Conservation (phyloP, 2,329 filamentous ascomycete genomes). For the Pyrenochaeta sp. region DNA sequence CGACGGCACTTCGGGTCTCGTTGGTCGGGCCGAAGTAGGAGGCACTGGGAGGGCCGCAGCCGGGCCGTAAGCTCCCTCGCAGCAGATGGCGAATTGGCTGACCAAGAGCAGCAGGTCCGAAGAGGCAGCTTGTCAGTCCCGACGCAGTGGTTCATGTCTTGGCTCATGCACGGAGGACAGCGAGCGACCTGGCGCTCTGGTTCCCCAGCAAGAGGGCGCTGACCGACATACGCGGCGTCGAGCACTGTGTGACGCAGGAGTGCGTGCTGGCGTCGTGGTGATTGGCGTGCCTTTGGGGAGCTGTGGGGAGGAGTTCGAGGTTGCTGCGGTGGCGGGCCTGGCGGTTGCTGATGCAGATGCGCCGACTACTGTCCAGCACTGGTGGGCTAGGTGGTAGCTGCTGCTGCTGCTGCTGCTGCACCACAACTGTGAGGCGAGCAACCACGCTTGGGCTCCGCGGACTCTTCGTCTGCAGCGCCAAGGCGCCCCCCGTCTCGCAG, state of each 20-base stretch:
- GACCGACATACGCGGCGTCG: not conserved
- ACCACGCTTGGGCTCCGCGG: not conserved
- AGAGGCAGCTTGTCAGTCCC: constrained; percentile 1
- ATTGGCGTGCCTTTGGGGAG: not conserved
- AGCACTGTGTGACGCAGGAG: not conserved
- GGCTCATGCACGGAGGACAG: constrained; percentile 2
- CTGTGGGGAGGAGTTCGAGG: not conserved
- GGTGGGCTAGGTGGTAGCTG: not conserved
- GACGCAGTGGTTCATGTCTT: constrained; percentile 7
- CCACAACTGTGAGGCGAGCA: not conserved
- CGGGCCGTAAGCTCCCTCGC: not conserved
- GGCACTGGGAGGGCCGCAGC: not conserved
- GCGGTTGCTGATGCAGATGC: constrained; percentile 2
- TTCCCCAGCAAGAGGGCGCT: not conserved
- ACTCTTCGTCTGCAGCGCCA: not conserved
- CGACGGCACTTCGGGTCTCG: no score
- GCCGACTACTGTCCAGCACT: no score
- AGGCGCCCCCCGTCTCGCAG: not conserved
- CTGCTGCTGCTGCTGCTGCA: no score
- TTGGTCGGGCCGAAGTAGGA: not conserved
- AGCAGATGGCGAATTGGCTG: constrained; percentile 8
- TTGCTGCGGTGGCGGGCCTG: not conserved
- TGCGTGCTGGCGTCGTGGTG: not conserved
- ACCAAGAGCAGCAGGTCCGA: not conserved
- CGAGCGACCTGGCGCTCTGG: not conserved